Evolutionary conservation across 805 yeast species (phyloP), one percentile per base, ranked within the genome.

Genomic region (Metschnikowia henanensis): DNA sequence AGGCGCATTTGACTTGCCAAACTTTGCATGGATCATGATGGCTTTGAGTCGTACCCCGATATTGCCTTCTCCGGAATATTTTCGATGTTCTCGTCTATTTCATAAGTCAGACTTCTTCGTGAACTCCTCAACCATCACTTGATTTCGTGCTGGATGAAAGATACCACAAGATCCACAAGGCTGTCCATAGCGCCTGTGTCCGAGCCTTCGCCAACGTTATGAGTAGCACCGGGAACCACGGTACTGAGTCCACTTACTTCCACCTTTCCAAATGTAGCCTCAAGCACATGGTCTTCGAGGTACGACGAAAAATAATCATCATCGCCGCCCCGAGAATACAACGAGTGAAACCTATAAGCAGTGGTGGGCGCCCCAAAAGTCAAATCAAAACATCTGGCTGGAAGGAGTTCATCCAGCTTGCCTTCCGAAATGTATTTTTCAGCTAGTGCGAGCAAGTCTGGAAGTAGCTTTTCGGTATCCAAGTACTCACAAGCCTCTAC

Each of bases 251-350:
- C 61, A 22, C 85, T 76, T 84, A 53, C 61, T 4, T 46, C 35
- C 3, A 86, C 57, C 32, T 62, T 62, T 3, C 87, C 91, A 61
- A 87, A 86, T 0, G 84, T 72, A 2, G 46, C 20, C 9, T 57
- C 44, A 28, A 67, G 52, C 34, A 67, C 76, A 0, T 67, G 72
- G 15, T 59, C 71, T 0, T 73, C 52, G 41, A 87, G 61, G 60
- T 86, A 85, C 19, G 79, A 66, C 0, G 91, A 82, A 60, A 86
- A 86, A 58, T 74, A 87, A 62, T 87, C 95, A 58, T 87, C 95
- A 53, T 82, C 91, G 1, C 94, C 95, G n/a, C 79, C 68, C 6
- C 61, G 61, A 6, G 68, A 60, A 19, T 73, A 64, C 33, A 87
- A 62, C 0, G 94, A 81, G 35, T 80, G 61, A 80, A 87, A 87